These are phyloP conservation scores for Drechslerella dactyloides DNA, from an alignment of 2,329 filamentous ascomycete genomes.

Conservation along the genomic window DNA sequence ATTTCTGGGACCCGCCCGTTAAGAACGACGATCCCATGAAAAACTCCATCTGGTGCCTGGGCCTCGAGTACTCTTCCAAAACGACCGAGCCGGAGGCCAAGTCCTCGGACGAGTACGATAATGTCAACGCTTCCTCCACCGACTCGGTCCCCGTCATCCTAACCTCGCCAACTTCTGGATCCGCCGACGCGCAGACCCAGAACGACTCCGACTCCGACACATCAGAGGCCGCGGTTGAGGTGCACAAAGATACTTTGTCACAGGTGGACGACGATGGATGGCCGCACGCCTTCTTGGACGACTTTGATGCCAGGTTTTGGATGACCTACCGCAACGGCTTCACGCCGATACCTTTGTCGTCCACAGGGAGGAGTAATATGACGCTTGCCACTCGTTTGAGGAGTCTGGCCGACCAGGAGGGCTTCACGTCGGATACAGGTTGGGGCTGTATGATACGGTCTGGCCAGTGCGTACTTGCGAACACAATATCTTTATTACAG, in stretches of 20 bases:
- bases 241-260: conserved; percentile 38
- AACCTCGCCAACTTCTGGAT: conserved; percentile 18
- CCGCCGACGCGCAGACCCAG: conserved; percentile 20
- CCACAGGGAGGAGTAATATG: conserved; percentile 75
- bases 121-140: conserved; percentile 43
- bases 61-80: conserved; percentile 53
- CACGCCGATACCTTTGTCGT: conserved; percentile 76
- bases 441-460: conserved; percentile 99
- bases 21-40: conserved; percentile 55
- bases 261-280: conserved; percentile 61
- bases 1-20: conserved; percentile 55
- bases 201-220: conserved; percentile 40
- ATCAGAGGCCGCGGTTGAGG: conserved; percentile 43
- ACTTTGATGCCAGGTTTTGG: conserved; percentile 93
- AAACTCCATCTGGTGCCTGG: conserved; percentile 55
- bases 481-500: conserved; percentile 74
- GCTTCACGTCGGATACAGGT: conserved; percentile 90
- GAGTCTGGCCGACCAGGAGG: conserved; percentile 72
- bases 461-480: conserved; percentile 89
- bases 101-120: conserved; percentile 45
- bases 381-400: conserved; percentile 85
- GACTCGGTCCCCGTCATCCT: conserved; percentile 46
- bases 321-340: conserved; percentile 95
- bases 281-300: conserved; percentile 83
- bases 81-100: conserved; percentile 30